phyloP scores from a whole-genome alignment of 768 basidiomycete genomes.

The Rhodotorula diobovata region DNA sequence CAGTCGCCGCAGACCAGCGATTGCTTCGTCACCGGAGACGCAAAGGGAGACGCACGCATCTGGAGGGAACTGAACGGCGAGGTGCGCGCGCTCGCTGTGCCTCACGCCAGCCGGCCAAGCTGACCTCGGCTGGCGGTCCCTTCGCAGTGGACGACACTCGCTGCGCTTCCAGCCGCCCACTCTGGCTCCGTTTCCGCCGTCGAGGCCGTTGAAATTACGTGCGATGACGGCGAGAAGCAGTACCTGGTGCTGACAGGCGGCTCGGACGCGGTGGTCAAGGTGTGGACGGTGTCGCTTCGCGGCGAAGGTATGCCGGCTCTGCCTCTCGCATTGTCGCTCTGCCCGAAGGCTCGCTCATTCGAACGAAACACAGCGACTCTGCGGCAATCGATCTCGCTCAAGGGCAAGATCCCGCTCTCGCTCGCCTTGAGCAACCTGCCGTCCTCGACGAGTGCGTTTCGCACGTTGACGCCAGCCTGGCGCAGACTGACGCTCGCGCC shows the following conservation, averaged over 20 bases:
- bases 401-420: constrained; percentile 70
- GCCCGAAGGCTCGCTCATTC: neutral
- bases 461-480: no score
- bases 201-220: constrained; percentile 49
- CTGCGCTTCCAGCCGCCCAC: constrained; percentile 63
- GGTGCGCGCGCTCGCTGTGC: constrained; percentile 6
- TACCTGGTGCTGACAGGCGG: constrained; percentile 66
- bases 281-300: constrained; percentile 57
- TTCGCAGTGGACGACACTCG: constrained; percentile 58
- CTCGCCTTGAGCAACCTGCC: constrained; percentile 65
- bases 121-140: neutral
- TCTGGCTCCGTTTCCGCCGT: constrained; percentile 65
- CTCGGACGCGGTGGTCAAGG: constrained; percentile 72
- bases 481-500: no score
- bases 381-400: constrained; percentile 60
- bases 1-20: constrained; percentile 45
- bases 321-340: no score
- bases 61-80: constrained; percentile 53
- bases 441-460: constrained; percentile 58
- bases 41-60: constrained; percentile 61
- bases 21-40: constrained; percentile 67
- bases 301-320: constrained; percentile 24
- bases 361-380: constrained; percentile 39
- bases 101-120: neutral
- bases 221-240: neutral